Base-by-base conservation (phyloP, 2,329 filamentous ascomycete genomes). In the Nemania sp. region DNA sequence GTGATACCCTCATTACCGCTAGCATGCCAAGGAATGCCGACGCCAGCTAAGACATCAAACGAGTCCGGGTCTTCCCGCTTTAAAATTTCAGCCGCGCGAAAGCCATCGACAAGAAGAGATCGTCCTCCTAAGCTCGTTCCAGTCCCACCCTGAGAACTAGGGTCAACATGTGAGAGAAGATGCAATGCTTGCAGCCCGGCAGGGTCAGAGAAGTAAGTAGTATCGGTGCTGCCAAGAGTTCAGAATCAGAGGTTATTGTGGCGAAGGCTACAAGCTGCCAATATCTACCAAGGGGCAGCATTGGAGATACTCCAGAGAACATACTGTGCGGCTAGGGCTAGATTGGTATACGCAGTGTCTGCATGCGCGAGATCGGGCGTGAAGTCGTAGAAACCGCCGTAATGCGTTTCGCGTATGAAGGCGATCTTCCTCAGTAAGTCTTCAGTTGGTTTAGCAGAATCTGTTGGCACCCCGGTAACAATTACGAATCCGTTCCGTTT, bases 131-230 rank as follows among this genome's bases (percentile, higher is more conserved):
- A 62, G 1, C 45, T 50, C 26, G 24, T 36, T 1, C 56, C 65
- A 1, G 69, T 24, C 4, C 41, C 26, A 6, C 48, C 39, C 39
- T 3, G 53, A 26, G 8, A 53, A 20, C 47, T 67, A 5, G 62
- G 17, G 12, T 64, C 76, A 54, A 62, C 72, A 70, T 95, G 90
- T 0, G 90, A 94, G 23, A 97, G 81, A 41, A 97, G 78, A 68
- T 99, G 94, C 72, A 99, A 95, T 22, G 94, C 86, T 70, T 99
- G 94, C 28, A 99, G 80, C 8, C 93, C 91, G 2, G 90, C 86
- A 0, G 94, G 93, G 59, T 97, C 93, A 19, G 85, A 91, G 74
- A 97, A 97, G 72, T 99, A 97, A 1, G 93, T 96, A 6, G 84
- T 97, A 73, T 99, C 94, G 1, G 93, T 97, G 72, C 56, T 58